phyloP scores from a whole-genome alignment of 2,329 filamentous ascomycete genomes.

The Exophiala lecanii-corni region DNA sequence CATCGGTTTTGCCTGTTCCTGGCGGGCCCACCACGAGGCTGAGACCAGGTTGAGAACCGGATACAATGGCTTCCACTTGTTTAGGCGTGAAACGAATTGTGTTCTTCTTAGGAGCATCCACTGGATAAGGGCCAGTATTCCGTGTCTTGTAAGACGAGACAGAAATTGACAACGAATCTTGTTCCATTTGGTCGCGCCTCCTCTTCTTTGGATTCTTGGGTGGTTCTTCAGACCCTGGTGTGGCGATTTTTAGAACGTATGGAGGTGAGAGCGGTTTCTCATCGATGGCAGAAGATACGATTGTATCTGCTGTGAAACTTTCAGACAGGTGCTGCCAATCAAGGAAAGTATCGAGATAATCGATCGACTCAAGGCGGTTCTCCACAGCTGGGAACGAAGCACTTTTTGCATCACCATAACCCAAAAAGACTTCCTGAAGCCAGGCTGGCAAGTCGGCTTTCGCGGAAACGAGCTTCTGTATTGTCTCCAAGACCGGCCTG shows the following conservation, averaged over 20 bases:
- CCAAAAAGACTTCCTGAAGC: constrained; percentile 96
- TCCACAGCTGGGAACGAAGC: constrained; percentile 80
- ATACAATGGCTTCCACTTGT: constrained; percentile 88
- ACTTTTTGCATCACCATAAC: constrained; percentile 86
- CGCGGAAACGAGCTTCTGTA: constrained; percentile 77
- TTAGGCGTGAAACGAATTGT: constrained; percentile 81
- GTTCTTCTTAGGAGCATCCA: constrained; percentile 78
- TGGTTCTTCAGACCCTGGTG: constrained; percentile 49
- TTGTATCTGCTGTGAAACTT: constrained; percentile 78
- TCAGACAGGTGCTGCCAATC: constrained; percentile 93
- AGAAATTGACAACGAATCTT: constrained; percentile 60
- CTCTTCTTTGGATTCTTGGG: constrained; percentile 72
- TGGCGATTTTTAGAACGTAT: constrained; percentile 70
- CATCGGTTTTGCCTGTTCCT: constrained; percentile 98
- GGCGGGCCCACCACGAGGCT: constrained; percentile 93
- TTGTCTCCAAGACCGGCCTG: constrained; percentile 85
- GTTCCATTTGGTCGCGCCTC: constrained; percentile 68
- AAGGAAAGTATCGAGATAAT: constrained; percentile 91
- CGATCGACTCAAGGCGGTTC: constrained; percentile 71
- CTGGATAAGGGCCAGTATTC: constrained; percentile 84
- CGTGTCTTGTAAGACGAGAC: constrained; percentile 86
- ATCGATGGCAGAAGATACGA: constrained; percentile 71
- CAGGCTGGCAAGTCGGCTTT: constrained; percentile 82
- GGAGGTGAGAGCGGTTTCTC: constrained; percentile 76
- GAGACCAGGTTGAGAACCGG: constrained; percentile 87